These are phyloP conservation scores for Stagonosporopsis rhizophila DNA, from an alignment of 2,329 filamentous ascomycete genomes.

Conservation along the genomic window DNA sequence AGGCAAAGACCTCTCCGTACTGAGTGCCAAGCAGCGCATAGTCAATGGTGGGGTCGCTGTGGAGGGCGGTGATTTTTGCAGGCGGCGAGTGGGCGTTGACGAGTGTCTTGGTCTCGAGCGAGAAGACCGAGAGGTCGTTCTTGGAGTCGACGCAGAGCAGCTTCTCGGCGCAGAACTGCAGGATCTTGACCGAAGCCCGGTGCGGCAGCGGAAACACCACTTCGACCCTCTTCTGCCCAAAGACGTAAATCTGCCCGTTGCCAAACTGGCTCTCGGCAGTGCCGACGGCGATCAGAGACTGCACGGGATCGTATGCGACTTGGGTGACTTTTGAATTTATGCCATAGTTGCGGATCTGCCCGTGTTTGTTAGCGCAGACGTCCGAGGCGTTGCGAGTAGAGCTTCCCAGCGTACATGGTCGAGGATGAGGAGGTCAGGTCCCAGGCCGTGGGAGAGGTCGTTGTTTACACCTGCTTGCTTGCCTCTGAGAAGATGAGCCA, in stretches of 20 bases:
- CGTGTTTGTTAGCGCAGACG: slow-evolving; percentile 27
- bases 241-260: slow-evolving; percentile 85
- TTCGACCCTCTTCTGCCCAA: slow-evolving; percentile 81
- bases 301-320: slow-evolving; percentile 89
- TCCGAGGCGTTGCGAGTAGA: slow-evolving; percentile 1
- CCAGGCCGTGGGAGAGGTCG: slow-evolving; percentile 84
- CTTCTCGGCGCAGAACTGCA: slow-evolving; percentile 87
- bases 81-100: slow-evolving; percentile 76
- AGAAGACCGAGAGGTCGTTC: slow-evolving; percentile 85
- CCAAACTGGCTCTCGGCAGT: slow-evolving; percentile 88
- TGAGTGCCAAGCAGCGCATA: slow-evolving; percentile 88
- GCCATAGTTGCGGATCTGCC: slow-evolving; percentile 53
- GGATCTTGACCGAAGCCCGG: slow-evolving; percentile 74
- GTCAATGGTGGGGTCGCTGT: slow-evolving; percentile 89
- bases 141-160: slow-evolving; percentile 84
- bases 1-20: slow-evolving; percentile 87
- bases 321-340: slow-evolving; percentile 73
- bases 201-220: slow-evolving; percentile 75
- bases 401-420: slow-evolving; percentile 70
- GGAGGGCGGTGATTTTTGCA: slow-evolving; percentile 74
- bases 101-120: slow-evolving; percentile 73
- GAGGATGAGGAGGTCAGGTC: slow-evolving; percentile 77
- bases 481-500: slow-evolving; percentile 87
- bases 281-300: slow-evolving; percentile 90
- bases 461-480: slow-evolving; percentile 94